Evolutionary conservation across 352 stramenopile species (phyloP), one percentile per base, ranked within the genome.

Genomic region (Pythium monospermum): DNA sequence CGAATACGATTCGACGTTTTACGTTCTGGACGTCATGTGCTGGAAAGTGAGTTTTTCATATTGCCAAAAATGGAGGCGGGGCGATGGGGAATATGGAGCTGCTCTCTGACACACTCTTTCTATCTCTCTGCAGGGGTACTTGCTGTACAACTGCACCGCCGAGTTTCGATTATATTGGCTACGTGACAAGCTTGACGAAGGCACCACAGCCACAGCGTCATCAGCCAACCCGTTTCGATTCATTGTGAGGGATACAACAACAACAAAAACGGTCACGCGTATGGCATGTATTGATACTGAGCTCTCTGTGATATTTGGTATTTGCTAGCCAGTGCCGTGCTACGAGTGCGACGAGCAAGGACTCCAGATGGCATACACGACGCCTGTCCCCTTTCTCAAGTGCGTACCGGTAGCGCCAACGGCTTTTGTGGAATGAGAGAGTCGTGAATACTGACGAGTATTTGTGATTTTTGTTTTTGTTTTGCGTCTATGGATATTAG

Each of bases 1-100:
- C 47, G 87, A 96, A 49, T 68, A 83, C 39, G 71, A 95, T 53
- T 49, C 62, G 30, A 96, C 86, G 0, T 97, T 96, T 47, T 96
- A 94, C 61, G 85, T 97, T 27, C 56, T 96, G n/a, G 90, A 97
- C 58, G 79, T 96, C 61, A 92, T 97, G 83, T 95, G 83, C 68
- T 97, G 90, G 90, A 97, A 96, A 73, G 73, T 81, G 37, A n/a
- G 13, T 35, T 10, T n/a, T 25, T 53, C 33, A 12, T 23, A 6
- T 31, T 59, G 41, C 41, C 25, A 39, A 13, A 4, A 39, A n/a
- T 39, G 10, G 5, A 6, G 15, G 6, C 33, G n/a, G 33, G 15
- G 13, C 21, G 33, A 6, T 39, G 13, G n/a, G n/a, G n/a, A n/a
- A n/a, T n/a, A n/a, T n/a, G n/a, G n/a, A n/a, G n/a, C n/a, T n/a